These are phyloP conservation scores for Protomyces arabidopsidicola DNA, from an alignment of 1,139 yeast species.

Conservation along the genomic window DNA sequence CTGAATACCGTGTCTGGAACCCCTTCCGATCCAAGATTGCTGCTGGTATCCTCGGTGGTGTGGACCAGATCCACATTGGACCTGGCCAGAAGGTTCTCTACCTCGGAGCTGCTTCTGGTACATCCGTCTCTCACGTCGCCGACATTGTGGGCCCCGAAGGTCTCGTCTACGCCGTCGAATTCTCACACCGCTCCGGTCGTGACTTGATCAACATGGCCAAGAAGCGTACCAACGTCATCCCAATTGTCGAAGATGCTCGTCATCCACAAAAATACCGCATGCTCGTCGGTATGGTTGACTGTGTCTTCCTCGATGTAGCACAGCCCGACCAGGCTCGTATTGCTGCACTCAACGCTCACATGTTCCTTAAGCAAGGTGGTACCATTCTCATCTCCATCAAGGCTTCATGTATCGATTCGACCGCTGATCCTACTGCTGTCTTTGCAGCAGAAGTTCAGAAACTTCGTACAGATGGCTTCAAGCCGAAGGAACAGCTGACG, in stretches of 20 bases:
- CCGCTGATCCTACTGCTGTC: conserved; percentile 98
- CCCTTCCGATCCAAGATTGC: conserved; percentile 99
- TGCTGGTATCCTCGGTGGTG: conserved; percentile 99
- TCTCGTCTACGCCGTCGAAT: conserved; percentile 96
- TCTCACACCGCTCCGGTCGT: conserved; percentile 99
- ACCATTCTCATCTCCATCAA: conserved; percentile 96
- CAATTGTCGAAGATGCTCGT: conserved; percentile 99
- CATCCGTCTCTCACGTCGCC: conserved; percentile 96
- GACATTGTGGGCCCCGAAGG: conserved; percentile 99
- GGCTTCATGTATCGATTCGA: conserved; percentile 99
- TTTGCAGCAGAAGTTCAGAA: conserved; percentile 99
- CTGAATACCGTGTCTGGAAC: conserved; percentile 99
- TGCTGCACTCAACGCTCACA: conserved; percentile 94
- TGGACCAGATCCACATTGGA: conserved; percentile 92
- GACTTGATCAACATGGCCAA: conserved; percentile 99
- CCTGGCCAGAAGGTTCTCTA: conserved; percentile 98
- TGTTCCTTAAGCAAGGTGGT: conserved; percentile 97
- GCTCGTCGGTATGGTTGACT: conserved; percentile 98
- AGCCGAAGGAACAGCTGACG: conserved; percentile 97
- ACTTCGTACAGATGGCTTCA: conserved; percentile 96
- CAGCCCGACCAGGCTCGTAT: conserved; percentile 99
- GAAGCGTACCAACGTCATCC: conserved; percentile 98
- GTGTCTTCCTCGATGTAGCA: conserved; percentile 98
- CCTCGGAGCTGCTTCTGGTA: conserved; percentile 99
- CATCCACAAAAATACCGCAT: conserved; percentile 99